Evolutionary conservation across 495 filamentous ascomycete genomes (phyloP), one percentile per base, ranked within the genome.

Genomic region (Talaromyces proteolyticus): DNA sequence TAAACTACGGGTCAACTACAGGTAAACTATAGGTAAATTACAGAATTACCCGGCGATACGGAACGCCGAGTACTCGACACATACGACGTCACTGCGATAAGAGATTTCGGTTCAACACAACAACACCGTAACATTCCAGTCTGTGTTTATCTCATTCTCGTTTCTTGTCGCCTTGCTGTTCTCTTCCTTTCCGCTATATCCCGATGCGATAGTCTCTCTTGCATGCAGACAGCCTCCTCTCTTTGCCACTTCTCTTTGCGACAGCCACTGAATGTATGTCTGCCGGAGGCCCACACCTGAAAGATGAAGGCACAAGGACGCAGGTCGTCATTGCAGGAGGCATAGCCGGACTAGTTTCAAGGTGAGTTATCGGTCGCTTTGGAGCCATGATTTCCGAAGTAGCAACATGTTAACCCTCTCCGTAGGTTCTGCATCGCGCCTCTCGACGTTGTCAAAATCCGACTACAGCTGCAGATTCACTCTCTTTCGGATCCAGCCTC

Each of bases 361-460:
- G 93, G 82, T 85, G 73, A 26, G 43, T 12, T 20, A 12, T 11
- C 21, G 43, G 14, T 19, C 6, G 8, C 1, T 5, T 45, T 24
- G 16, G 10, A 11, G 7, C 52, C 77, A 91, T 41, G 64, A 82
- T 50, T 89, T 88, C 92, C 44, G 93, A 93, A 14, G 77, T 97
- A 49, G 79, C 96, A 47, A 92, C 93, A 46, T 82, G 92, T 80
- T 84, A 74, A 38, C 40, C 5, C 14, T 6, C 1, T 40, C 38
- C 8, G 11, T 12, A 89, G 86, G 57, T 96, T 95, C 74, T 82
- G 89, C 58, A 84, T 94, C 65, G 91, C 91, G 44, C 91, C 91
- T 49, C 85, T 96, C 47, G 91, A 96, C 66, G 91, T 96, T 52
- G 82, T 95, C 69, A 96, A 96, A 74, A 96, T 96, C 69, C 86